Percentiles rank a stretch among this genome's conserved stretches.
phyloP scores from a whole-genome alignment of 371 early-diverging fungal genomes.

The Spiromyces aspiralis region DNA sequence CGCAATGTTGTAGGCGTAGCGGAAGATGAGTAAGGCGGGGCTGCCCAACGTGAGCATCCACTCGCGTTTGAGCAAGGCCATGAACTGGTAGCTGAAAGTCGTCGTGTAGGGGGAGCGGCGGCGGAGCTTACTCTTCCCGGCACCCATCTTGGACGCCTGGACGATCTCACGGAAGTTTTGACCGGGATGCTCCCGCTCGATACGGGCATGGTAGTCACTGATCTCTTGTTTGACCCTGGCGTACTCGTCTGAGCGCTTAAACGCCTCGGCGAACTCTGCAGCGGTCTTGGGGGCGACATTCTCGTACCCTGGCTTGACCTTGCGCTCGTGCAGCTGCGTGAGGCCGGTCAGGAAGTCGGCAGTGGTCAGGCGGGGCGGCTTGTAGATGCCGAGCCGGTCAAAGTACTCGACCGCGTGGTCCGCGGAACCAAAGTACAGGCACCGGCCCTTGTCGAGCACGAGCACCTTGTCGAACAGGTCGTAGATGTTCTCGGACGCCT shows the following conservation, averaged over 20 bases:
- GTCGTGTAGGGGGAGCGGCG: slow-evolving; percentile 37
- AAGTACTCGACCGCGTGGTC: slow-evolving; percentile 45
- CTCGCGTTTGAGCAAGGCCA: slow-evolving; percentile 41
- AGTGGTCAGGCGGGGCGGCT: slow-evolving; percentile 51
- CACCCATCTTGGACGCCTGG: slow-evolving; percentile 31
- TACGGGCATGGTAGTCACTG: slow-evolving; percentile 24
- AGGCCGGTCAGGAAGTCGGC: slow-evolving; percentile 63
- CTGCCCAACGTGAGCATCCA: slow-evolving; percentile 36
- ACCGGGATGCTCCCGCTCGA: slow-evolving; percentile 28
- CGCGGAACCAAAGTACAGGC: slow-evolving; percentile 59
- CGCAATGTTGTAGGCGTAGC: slow-evolving; percentile 10
- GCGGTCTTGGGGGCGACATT: slow-evolving; percentile 41
- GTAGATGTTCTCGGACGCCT: slow-evolving; percentile 51
- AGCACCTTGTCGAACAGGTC: slow-evolving; percentile 56
- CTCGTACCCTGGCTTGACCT: slow-evolving; percentile 37
- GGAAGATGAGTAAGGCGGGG: slow-evolving; percentile 31
- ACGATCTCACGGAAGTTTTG: slow-evolving; percentile 35
- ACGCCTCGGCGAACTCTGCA: slow-evolving; percentile 41
- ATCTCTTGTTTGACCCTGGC: slow-evolving; percentile 46
- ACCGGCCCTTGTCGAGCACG: slow-evolving; percentile 49
- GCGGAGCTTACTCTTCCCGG: slow-evolving; percentile 33
- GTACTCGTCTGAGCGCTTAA: slow-evolving; percentile 42
- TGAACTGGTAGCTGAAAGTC: slow-evolving; percentile 41
- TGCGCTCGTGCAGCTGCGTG: slow-evolving; percentile 37
- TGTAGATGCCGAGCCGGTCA: slow-evolving; percentile 41